Percentiles rank a stretch among this genome's conserved stretches.
These are phyloP conservation scores for Penicillium sp. DNA, from an alignment of 2,329 filamentous ascomycete species.

Conservation along the genomic window DNA sequence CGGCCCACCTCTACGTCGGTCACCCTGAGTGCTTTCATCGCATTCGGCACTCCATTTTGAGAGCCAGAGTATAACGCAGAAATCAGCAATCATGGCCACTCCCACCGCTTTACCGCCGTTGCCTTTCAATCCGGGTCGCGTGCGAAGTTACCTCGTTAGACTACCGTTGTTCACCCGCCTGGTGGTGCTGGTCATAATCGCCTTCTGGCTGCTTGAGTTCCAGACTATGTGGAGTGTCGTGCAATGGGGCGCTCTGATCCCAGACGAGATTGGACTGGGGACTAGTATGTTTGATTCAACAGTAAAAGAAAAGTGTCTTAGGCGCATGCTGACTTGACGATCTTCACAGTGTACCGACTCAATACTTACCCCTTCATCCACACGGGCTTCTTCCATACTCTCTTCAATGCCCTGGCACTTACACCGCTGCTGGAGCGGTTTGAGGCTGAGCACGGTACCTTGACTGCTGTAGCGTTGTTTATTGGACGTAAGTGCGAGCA, in stretches of 20 bases:
- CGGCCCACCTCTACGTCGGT: background rate
- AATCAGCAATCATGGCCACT: conserved; percentile 42
- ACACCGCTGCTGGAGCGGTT: conserved; percentile 91
- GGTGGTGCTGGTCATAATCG: conserved; percentile 64
- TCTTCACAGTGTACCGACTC: conserved; percentile 73
- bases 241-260: conserved; percentile 76
- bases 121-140: conserved; percentile 68
- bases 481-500: conserved; percentile 71
- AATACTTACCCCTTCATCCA: conserved; percentile 93
- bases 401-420: conserved; percentile 76
- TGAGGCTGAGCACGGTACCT: conserved; percentile 85
- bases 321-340: background rate
- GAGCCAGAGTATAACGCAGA: background rate
- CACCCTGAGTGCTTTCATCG: background rate
- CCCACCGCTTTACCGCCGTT: conserved; percentile 51
- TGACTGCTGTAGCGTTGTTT: conserved; percentile 83
- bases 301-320: background rate
- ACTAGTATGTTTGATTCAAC: conserved; percentile 62
- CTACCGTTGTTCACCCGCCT: conserved; percentile 84
- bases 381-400: conserved; percentile 71
- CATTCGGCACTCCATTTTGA: background rate
- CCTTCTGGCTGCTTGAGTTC: conserved; percentile 67
- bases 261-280: conserved; percentile 68
- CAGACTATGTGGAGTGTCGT: conserved; percentile 70
- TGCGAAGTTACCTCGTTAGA: conserved; percentile 77